A percentile compares a stretch with the other conserved stretches of the same genome.
Conservation (phyloP, 1,284 basidiomycete species). For the Marasmius tenuissimus region DNA sequence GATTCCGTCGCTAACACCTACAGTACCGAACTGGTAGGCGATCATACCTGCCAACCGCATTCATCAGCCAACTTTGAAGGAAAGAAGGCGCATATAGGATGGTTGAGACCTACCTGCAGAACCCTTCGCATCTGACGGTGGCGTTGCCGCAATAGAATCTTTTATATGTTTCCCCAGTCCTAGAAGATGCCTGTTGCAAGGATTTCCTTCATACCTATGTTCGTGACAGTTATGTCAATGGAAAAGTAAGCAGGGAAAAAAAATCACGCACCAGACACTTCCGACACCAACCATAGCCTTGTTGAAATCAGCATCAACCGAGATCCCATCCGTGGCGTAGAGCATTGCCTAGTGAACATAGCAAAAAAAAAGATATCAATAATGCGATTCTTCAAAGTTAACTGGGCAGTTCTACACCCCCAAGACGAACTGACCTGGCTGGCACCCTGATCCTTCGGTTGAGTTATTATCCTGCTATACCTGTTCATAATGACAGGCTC, state of each 20-base stretch:
- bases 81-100: too few relatives aligned
- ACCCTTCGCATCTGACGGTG: not conserved
- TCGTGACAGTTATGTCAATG: not conserved
- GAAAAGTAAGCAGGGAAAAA: conserved; percentile 7
- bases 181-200: conserved; percentile 92
- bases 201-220: conserved; percentile 86
- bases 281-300: conserved; percentile 96
- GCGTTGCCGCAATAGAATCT: conserved; percentile 57
- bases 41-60: conserved; percentile 54
- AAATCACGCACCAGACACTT: conserved; percentile 75
- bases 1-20: conserved; percentile 97
- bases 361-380: conserved; percentile 3
- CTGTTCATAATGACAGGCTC: conserved; percentile 72
- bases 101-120: not conserved
- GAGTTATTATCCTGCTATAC: conserved; percentile 81
- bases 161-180: conserved; percentile 89
- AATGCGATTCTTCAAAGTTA: too few relatives aligned
- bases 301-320: conserved; percentile 76
- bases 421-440: conserved; percentile 64
- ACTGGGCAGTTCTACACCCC: conserved; percentile 2
- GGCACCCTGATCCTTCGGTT: conserved; percentile 91
- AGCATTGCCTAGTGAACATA: conserved; percentile 79
- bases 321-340: conserved; percentile 91
- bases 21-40: conserved; percentile 96
- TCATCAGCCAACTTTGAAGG: too few relatives aligned